Evolutionary conservation across 345 rosid species (phyloP), one percentile per base, ranked within the genome.

Genomic region (Dovyalis caffra): DNA sequence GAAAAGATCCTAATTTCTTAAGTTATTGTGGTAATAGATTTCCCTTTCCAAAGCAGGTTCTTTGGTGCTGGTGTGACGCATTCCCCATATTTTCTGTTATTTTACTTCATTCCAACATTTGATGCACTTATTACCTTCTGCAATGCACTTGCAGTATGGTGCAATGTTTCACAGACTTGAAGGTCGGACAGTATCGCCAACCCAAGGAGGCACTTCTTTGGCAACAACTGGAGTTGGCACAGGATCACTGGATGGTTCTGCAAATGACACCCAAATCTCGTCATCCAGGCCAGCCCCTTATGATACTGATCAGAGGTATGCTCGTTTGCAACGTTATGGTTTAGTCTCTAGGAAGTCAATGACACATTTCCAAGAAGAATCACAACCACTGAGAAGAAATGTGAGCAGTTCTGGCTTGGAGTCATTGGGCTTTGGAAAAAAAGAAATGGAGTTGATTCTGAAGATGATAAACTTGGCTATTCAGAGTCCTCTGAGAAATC

Each of bases 261-360:
- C 62, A 6, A 74, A 51, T 63, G 88, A 87, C 70, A 69, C 82
- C 68, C 86, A 87, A 68, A 69, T 78, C 38, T 63, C 87, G 32
- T 68, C 75, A 34, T 72, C 90, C 45, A 82, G 91, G 68, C 78
- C 88, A 2, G 71, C 70, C 49, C 79, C 87, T 58, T 89, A 79
- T 73, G 93, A 89, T 64, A 77, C 83, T 67, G 91, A 88, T 37
- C 86, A 83, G 78, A 86, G 92, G 77, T 90, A 85, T 78, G 61
- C 86, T 32, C 86, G 82, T 29, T 70, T 87, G 74, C 90, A 85
- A 80, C 92, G 87, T 40, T 90, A 88, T 82, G 92, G 92, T 56
- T 80, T 90, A 81, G 89, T 90, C 70, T 88, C 91, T 58, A 81
- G 92, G 80, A 89, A 89, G 84, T 80, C 86, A 0, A 72, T 75